phyloP scores from a whole-genome alignment of 1,284 basidiomycete species.

The Anthracocystis setariae region DNA sequence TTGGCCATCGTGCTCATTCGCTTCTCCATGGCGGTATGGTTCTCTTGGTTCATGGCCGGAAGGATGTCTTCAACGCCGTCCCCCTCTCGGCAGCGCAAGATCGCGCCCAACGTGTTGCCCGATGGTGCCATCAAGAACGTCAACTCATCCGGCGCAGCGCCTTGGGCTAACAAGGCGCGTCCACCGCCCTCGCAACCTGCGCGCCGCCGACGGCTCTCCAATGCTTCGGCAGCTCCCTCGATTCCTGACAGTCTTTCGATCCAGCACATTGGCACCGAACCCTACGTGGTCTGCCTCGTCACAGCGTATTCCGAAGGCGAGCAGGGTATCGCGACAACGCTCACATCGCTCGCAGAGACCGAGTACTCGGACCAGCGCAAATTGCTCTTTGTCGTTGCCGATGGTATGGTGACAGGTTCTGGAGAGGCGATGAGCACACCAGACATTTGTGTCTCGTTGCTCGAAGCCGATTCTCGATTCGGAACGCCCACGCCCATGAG shows the following conservation, averaged over 20 bases:
- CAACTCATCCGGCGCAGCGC: slow-evolving; percentile 88
- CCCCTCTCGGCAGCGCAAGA: slow-evolving; percentile 70
- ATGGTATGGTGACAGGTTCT: slow-evolving; percentile 98
- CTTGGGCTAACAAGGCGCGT: slow-evolving; percentile 74
- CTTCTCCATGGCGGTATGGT: slow-evolving; percentile 94
- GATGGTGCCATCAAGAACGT: slow-evolving; percentile 86
- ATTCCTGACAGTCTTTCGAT: slow-evolving; percentile 44
- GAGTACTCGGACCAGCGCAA: slow-evolving; percentile 92
- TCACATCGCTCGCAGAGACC: slow-evolving; percentile 90
- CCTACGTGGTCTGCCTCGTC: slow-evolving; percentile 93
- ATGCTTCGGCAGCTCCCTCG: slow-evolving; percentile 24
- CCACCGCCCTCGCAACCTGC: slow-evolving; percentile 46
- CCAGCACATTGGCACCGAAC: slow-evolving; percentile 72
- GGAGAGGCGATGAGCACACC: slow-evolving; percentile 95
- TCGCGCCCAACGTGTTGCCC: slow-evolving; percentile 71
- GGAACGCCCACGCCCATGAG: slow-evolving; percentile 96
- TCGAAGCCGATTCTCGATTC: slow-evolving; percentile 94
- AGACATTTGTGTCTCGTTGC: slow-evolving; percentile 89
- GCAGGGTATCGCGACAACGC: slow-evolving; percentile 87
- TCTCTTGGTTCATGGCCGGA: slow-evolving; percentile 96
- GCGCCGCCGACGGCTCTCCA: slow-evolving; percentile 40
- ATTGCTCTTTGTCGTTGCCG: slow-evolving; percentile 91
- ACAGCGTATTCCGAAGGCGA: slow-evolving; percentile 98
- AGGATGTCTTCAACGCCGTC: slow-evolving; percentile 68
- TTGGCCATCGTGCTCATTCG: slow-evolving; percentile 88